Evolutionary conservation across 2,329 filamentous ascomycete genomes (phyloP).

Genomic region (Colletotrichum viniferum): DNA sequence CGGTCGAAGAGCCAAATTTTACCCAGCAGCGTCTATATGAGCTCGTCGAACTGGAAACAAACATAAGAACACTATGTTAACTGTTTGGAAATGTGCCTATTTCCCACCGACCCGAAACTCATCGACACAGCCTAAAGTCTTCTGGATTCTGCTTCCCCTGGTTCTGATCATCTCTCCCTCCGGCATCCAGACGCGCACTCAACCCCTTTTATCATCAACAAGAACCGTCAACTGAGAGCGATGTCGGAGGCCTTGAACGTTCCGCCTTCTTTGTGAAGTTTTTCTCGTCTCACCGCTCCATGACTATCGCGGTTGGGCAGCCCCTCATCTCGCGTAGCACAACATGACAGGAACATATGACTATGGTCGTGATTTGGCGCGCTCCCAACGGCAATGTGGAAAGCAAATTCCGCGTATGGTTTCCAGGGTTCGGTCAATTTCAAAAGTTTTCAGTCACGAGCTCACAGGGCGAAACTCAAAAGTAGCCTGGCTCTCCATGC

Average conservation of each 20-base stretch:
- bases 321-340: neutral
- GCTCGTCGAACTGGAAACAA: neutral
- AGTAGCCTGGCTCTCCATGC: neutral
- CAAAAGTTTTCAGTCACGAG: neutral
- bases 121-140: neutral
- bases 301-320: neutral
- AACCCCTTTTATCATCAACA: neutral
- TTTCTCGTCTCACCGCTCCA: neutral
- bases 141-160: neutral
- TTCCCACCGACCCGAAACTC: neutral
- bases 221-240: neutral
- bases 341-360: neutral
- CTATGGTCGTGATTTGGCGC: neutral
- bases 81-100: neutral
- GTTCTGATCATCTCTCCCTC: neutral
- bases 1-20: neutral
- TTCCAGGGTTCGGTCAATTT: neutral
- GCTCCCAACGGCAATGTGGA: neutral
- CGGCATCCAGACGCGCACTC: neutral
- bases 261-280: neutral
- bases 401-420: neutral
- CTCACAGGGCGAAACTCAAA: neutral
- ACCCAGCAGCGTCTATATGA: neutral
- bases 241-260: neutral
- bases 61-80: neutral